Evolutionary conservation across 106 monocot species (phyloP).

Genomic region (Narthecium ossifragum): DNA sequence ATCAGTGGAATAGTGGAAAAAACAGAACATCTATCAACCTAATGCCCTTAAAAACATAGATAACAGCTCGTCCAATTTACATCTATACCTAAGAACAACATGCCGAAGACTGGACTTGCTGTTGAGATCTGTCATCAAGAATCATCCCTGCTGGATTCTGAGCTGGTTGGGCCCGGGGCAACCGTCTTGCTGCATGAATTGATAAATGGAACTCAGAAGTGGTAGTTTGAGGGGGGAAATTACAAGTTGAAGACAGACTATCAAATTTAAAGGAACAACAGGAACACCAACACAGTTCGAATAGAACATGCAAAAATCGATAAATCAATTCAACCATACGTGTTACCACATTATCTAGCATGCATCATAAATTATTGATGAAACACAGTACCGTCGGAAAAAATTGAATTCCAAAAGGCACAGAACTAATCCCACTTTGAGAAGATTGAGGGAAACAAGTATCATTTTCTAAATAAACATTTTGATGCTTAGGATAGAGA

Average conservation of each 20-base stretch:
- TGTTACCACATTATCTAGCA: not conserved
- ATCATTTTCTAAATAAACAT: too few relatives aligned
- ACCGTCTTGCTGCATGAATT: conserved; percentile 20
- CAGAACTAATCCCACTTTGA: too few relatives aligned
- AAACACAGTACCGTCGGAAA: too few relatives aligned
- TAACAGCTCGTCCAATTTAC: not conserved
- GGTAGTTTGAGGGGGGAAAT: not conserved
- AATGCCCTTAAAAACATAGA: not conserved
- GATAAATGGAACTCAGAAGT: too few relatives aligned
- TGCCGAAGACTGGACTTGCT: conserved; percentile 7
- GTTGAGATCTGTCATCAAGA: conserved; percentile 15
- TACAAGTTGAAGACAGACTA: not conserved
- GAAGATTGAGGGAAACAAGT: too few relatives aligned
- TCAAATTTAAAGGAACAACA: not conserved
- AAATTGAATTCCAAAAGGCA: too few relatives aligned
- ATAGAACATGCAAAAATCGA: not conserved
- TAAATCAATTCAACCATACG: not conserved
- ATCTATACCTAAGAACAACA: conserved; percentile 25
- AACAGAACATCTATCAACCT: too few relatives aligned
- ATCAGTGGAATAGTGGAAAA: too few relatives aligned
- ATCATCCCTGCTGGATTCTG: conserved; percentile 22
- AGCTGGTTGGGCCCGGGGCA: conserved; percentile 25
- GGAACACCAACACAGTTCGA: not conserved
- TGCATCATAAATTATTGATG: not conserved
- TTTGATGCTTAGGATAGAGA: too few relatives aligned